Evolutionary conservation across 768 basidiomycete genomes (phyloP).

Genomic region (Boletus speciosus): DNA sequence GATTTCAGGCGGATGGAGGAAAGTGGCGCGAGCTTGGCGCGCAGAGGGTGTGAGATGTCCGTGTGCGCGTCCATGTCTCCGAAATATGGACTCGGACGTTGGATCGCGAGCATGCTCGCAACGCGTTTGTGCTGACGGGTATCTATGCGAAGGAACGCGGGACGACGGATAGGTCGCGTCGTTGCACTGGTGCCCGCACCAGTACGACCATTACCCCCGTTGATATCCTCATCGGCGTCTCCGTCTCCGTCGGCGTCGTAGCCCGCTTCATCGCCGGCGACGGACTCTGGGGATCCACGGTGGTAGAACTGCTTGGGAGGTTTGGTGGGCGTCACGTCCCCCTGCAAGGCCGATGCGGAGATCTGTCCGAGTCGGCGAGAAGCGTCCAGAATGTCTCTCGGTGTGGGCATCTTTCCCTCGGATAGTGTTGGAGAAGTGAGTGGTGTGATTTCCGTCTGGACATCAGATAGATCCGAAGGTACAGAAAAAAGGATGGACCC

Average conservation of each 20-base stretch:
- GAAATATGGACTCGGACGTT: not conserved
- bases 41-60: not conserved
- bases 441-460: slow-evolving; percentile 20
- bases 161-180: slow-evolving; percentile 3
- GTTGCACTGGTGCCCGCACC: not conserved
- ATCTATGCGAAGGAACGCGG: slow-evolving; percentile 20
- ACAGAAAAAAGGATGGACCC: slow-evolving; percentile 7
- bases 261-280: slow-evolving; percentile 18
- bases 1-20: not conserved
- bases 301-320: not conserved
- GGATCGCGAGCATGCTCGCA: slow-evolving; percentile 22
- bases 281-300: not conserved
- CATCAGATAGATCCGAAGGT: slow-evolving; percentile 14
- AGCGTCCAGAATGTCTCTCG: slow-evolving; percentile 10
- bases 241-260: slow-evolving; percentile 25
- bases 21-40: not conserved
- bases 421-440: slow-evolving; percentile 14
- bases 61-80: not conserved
- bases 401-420: slow-evolving; percentile 7
- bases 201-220: not conserved
- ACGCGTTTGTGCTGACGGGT: slow-evolving; percentile 26
- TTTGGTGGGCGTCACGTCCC: not conserved
- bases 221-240: not conserved
- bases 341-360: not conserved
- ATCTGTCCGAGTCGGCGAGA: slow-evolving; percentile 11